Evolutionary conservation across 2,329 filamentous ascomycete species (phyloP).

Genomic region (Epichloe baconii): DNA sequence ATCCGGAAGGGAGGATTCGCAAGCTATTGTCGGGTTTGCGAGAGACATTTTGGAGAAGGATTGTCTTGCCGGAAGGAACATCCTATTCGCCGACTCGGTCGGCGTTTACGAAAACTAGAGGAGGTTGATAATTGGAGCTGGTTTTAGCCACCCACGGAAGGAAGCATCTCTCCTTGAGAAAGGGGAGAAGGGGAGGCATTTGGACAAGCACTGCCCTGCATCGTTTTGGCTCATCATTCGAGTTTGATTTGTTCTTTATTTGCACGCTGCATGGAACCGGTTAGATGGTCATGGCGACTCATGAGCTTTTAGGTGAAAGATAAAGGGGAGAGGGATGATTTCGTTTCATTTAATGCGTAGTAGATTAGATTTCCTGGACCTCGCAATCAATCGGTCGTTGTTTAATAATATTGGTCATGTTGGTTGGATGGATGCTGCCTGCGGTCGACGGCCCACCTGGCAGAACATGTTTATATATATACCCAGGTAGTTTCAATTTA

Average conservation of each 20-base stretch:
- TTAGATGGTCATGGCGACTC: background rate
- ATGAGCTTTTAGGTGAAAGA: background rate
- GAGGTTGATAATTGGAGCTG: conserved; percentile 28
- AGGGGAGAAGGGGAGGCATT: no score
- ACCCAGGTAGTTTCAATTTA: background rate
- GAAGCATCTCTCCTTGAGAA: background rate
- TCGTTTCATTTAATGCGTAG: background rate
- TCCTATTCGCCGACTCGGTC: conserved; percentile 39
- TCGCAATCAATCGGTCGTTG: background rate
- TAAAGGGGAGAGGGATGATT: background rate
- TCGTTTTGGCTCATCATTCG: no score
- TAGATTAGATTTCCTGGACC: background rate
- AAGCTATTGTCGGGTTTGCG: conserved; percentile 37
- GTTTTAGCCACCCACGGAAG: conserved; percentile 4
- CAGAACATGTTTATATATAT: background rate
- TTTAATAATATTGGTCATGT: background rate
- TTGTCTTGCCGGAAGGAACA: conserved; percentile 33
- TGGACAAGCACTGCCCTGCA: background rate
- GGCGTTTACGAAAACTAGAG: conserved; percentile 39
- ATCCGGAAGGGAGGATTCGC: conserved; percentile 21
- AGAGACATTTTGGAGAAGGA: conserved; percentile 34
- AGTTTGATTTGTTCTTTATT: no score
- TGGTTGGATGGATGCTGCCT: background rate
- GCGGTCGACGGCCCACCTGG: background rate
- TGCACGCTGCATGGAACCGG: no score